Evolutionary conservation across 192 early-diverging fungal genomes (phyloP).

Genomic region (Irineochytrium annulatum): DNA sequence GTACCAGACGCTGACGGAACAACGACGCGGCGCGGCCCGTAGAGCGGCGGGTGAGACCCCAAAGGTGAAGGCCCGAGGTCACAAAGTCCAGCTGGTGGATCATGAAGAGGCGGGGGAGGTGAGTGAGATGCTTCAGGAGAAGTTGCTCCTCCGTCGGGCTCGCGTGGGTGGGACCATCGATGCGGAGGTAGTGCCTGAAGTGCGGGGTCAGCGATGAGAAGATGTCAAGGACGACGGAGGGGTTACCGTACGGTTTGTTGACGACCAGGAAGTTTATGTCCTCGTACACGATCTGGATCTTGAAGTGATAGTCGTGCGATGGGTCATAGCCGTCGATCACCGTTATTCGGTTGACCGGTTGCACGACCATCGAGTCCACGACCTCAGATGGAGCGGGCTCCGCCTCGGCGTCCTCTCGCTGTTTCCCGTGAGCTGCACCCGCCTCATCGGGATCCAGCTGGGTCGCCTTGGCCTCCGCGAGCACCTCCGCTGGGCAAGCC

Average conservation of each 20-base stretch:
- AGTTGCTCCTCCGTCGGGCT: constrained; percentile 10
- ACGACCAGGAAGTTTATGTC: constrained; percentile 13
- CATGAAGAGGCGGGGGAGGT: constrained; percentile 10
- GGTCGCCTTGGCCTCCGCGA: no score
- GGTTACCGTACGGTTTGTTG: constrained; percentile 22
- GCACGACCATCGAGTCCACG: no score
- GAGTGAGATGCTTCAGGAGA: neutral
- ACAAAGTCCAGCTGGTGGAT: constrained; percentile 32
- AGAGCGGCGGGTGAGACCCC: constrained; percentile 19
- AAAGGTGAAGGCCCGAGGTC: constrained; percentile 32
- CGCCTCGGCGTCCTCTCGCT: no score
- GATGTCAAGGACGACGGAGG: constrained; percentile 5
- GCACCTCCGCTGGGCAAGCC: no score
- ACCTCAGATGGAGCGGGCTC: no score
- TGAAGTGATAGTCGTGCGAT: constrained; percentile 10
- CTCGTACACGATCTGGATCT: constrained; percentile 14
- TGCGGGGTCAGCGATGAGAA: neutral
- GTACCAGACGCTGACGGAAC: constrained; percentile 18
- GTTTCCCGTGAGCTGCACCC: no score
- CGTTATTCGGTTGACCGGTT: neutral
- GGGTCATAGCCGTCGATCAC: constrained; percentile 6
- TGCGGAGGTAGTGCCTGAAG: neutral
- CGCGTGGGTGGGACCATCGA: neutral
- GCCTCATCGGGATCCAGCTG: no score
- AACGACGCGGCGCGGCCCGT: constrained; percentile 5